Base-by-base conservation (phyloP, 371 early-diverging fungal genomes). In the Mucor indicus region DNA sequence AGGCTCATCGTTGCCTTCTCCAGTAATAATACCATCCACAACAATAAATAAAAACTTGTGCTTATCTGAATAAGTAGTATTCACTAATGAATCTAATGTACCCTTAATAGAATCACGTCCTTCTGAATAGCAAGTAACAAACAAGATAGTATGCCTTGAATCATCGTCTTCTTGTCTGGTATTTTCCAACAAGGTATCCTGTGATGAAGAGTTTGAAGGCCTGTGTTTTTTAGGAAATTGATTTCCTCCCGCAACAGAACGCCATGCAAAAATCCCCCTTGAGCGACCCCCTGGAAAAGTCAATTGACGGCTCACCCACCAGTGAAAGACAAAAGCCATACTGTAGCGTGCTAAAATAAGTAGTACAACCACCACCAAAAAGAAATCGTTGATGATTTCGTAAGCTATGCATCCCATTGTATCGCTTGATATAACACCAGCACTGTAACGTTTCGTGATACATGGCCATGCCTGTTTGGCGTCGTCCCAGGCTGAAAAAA, bases 71-170 rank as follows among this genome's bases (percentile, higher is more conserved):
- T 95, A 95, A 13, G 90, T 86, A 7, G 96, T 92, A 1, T 62
- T 67, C 13, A 91, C 89, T 21, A 99, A 72, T 23, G 95, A 95
- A 55, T 97, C 95, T 33, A 98, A 72, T 9, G 99, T 99, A 10
- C 79, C 80, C 19, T 85, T 76, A 29, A 98, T 76, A 8, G 90
- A 89, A 27, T 85, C 88, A 55, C 86, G 85, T 56, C 90, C 87
- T 62, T 97, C 98, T 6, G 93, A 91, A 65, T 96, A 97, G 69
- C 91, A 91, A 19, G 95, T 91, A 25, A 91, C 92, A 25, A 90
- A 62, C 50, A 89, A 55, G 22, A 82, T 63, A 0, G 79, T 79
- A 44, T 74, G 75, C 17, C 42, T 15, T 29, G 25, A 46, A 24
- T 27, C 52, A 16, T 44, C 23, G 32, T 38, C 38, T 6, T 38